phyloP scores from a whole-genome alignment of 164 flowering plant genomes.

The Houttuynia cordata region DNA sequence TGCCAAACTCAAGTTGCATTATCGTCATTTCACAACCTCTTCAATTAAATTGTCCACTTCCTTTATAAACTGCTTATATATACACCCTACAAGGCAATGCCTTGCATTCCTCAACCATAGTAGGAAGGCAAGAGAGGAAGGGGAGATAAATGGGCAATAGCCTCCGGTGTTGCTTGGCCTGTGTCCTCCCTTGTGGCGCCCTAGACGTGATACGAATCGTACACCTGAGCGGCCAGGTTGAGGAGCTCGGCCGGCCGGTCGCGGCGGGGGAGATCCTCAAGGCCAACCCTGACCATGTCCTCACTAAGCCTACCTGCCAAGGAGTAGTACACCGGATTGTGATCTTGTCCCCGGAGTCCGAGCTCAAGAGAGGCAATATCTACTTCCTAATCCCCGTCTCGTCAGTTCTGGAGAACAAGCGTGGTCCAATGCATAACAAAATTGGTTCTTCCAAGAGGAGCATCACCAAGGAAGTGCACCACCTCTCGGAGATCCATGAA shows the following conservation, averaged over 20 bases:
- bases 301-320: conserved; percentile 56
- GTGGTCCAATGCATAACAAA: not conserved
- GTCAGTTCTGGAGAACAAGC: conserved; percentile 42
- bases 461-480: not conserved
- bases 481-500: conserved; percentile 1
- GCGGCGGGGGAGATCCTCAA: conserved; percentile 60
- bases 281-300: conserved; percentile 64
- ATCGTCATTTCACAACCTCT: not conserved
- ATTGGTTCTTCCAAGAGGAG: conserved; percentile 4
- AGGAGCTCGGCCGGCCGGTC: conserved; percentile 54
- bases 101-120: not conserved
- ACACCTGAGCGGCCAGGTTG: conserved; percentile 66
- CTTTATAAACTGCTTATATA: not conserved
- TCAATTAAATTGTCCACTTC: not conserved
- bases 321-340: conserved; percentile 45
- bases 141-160: conserved; percentile 86
- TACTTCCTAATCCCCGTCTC: conserved; percentile 68
- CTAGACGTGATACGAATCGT: conserved; percentile 84
- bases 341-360: conserved; percentile 60
- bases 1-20: not conserved
- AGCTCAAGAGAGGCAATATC: conserved; percentile 74
- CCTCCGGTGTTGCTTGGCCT: conserved; percentile 83
- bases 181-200: conserved; percentile 87
- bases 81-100: not conserved
- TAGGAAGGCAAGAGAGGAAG: not conserved